Percentiles rank a stretch among this genome's conserved stretches.
phyloP scores from a whole-genome alignment of 495 filamentous ascomycete species.

The Neurospora tetraspora region DNA sequence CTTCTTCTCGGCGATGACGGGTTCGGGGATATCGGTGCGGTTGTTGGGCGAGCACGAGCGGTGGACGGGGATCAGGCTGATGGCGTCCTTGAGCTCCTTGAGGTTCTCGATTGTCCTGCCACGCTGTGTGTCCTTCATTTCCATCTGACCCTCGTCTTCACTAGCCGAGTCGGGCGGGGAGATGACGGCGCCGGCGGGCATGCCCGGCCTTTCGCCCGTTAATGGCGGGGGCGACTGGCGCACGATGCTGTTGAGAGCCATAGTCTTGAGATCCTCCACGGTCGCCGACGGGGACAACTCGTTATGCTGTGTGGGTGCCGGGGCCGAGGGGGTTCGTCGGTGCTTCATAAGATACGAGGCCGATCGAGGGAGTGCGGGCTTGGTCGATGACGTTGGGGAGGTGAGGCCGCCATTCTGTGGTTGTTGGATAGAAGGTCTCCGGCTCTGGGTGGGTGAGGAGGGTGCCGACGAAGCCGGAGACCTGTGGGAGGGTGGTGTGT shows the following conservation, averaged over 20 bases:
- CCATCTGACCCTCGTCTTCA: conserved; percentile 51
- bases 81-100: conserved; percentile 72
- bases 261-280: conserved; percentile 40
- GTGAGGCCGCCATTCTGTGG: conserved; percentile 26
- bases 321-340: conserved; percentile 33
- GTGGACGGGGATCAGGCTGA: conserved; percentile 65
- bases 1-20: background rate
- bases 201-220: conserved; percentile 46
- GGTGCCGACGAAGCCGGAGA: conserved; percentile 65
- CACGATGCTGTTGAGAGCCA: conserved; percentile 42
- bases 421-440: conserved; percentile 43
- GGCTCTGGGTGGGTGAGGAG: conserved; percentile 51
- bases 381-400: conserved; percentile 5
- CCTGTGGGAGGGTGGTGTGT: conserved; percentile 77
- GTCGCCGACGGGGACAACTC: conserved; percentile 34
- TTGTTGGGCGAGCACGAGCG: conserved; percentile 51
- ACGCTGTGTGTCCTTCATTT: background rate
- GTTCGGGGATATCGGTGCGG: conserved; percentile 10
- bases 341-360: conserved; percentile 62
- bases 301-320: conserved; percentile 22
- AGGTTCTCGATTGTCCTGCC: conserved; percentile 52
- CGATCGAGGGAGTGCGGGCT: conserved; percentile 57
- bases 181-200: conserved; percentile 71
- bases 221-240: conserved; percentile 72
- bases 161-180: conserved; percentile 84